Evolutionary conservation across 192 early-diverging fungal genomes (phyloP), one percentile per base, ranked within the genome.

Genomic region (Backusella sp.): DNA sequence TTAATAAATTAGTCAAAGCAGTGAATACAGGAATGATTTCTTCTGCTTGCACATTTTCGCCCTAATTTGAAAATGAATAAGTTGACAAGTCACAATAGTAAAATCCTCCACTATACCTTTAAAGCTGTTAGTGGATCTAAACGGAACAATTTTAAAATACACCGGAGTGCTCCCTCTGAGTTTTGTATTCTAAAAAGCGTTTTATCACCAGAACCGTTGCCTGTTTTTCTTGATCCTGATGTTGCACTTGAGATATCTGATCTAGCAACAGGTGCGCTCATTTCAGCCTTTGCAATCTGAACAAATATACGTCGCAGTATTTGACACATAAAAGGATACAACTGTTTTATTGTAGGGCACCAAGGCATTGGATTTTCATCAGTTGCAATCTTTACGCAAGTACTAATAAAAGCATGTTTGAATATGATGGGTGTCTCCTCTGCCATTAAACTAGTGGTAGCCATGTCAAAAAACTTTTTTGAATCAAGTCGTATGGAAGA

Each of bases 401-500:
- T 87, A 49, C 90, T 91, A 26, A 92, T 88, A 59, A 97, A 87
- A 1, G 92, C 91, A 26, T 95, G 87, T 76, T 94, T 93, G 76
- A 92, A 93, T 66, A 90, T 79, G 6, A 86, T 84, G 32, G 93
- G 91, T 3, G 91, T 85, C 34, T 86, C 90, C 6, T 90, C 87
- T 11, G 90, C 88, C 3, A 92, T 81, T n/a, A 94, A 78, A 23
- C 88, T 83, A 0, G 92, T 88, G 71, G 96, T 82, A 32, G 94
- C 82, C 0, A 86, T 82, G 35, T 89, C 82, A 37, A 96, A 81
- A 6, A 91, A 88, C 72, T 86, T 90, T 75, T 88, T 87, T 1
- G 91, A 85, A 73, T 93, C 90, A 41, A 94, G 75, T 59, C 91
- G 90, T 62, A 93, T 90, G 69, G 92, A 81, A 17, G 90, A 84